Percentiles rank a stretch among this genome's conserved stretches.
phyloP scores from a whole-genome alignment of 2,329 filamentous ascomycete genomes.

The Dactylellina drechsleri region DNA sequence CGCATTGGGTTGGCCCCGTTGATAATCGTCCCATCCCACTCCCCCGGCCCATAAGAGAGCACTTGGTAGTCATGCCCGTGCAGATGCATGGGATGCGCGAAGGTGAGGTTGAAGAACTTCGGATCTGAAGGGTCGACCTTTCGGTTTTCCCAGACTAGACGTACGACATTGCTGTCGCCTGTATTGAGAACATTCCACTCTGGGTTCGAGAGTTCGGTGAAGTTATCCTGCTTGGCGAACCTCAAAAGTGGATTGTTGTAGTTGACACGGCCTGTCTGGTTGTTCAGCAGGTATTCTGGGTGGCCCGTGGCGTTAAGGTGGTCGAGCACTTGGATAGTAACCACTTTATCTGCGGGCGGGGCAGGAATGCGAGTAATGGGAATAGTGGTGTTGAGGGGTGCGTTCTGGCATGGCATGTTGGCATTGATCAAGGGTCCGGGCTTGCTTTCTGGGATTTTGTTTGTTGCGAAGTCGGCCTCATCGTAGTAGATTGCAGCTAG shows the following conservation, averaged over 20 bases:
- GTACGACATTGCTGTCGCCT: conserved; percentile 1
- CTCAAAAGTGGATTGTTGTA: no score
- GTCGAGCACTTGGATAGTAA: no score
- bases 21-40: conserved; percentile 57
- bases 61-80: conserved; percentile 70
- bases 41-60: conserved; percentile 61
- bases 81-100: conserved; percentile 62
- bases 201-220: conserved; percentile 25
- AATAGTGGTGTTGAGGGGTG: no score
- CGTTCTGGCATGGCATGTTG: no score
- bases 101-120: neutral
- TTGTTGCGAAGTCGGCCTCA: no score
- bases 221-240: neutral
- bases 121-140: conserved; percentile 34
- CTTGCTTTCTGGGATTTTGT: no score
- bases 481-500: no score
- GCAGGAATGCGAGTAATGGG: no score
- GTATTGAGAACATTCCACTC: conserved; percentile 8
- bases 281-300: conserved; percentile 12
- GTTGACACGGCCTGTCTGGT: conserved; percentile 16
- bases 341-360: no score
- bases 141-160: conserved; percentile 44
- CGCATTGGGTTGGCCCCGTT: conserved; percentile 60
- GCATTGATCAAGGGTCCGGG: no score
- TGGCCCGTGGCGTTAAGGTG: no score